These are phyloP conservation scores for Ophiostoma ulmi DNA, from an alignment of 2,329 filamentous ascomycete genomes.

Conservation along the genomic window DNA sequence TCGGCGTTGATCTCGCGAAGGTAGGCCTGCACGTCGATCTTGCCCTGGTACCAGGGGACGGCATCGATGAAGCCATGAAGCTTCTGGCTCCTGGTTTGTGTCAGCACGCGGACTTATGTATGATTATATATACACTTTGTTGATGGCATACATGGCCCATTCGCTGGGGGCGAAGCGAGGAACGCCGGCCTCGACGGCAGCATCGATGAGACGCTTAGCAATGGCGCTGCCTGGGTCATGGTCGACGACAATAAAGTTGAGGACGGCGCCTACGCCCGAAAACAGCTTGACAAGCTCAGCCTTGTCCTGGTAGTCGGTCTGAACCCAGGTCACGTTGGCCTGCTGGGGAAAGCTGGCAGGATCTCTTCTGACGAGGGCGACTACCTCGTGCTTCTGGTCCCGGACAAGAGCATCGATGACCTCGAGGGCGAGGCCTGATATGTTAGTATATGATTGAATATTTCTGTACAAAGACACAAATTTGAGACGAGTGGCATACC, in stretches of 20 bases:
- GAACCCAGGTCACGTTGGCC: slow-evolving; percentile 15
- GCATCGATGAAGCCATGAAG: slow-evolving; percentile 29
- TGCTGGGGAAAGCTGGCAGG: slow-evolving; percentile 17
- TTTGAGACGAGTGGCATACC: background rate
- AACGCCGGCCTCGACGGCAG: slow-evolving; percentile 54
- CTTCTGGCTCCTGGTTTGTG: slow-evolving; percentile 11
- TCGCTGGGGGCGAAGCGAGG: slow-evolving; percentile 59
- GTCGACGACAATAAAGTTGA: slow-evolving; percentile 23
- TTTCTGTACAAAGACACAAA: background rate
- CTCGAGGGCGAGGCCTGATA: slow-evolving; percentile 20
- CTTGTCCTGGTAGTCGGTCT: slow-evolving; percentile 22
- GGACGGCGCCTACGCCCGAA: slow-evolving; percentile 18
- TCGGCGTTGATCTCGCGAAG: slow-evolving; percentile 47
- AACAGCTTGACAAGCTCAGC: slow-evolving; percentile 21
- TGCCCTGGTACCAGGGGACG: slow-evolving; percentile 48
- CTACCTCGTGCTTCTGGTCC: slow-evolving; percentile 19
- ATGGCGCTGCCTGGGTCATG: slow-evolving; percentile 18
- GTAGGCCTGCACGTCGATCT: slow-evolving; percentile 47
- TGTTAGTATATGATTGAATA: background rate
- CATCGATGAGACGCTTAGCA: slow-evolving; percentile 48
- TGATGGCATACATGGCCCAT: slow-evolving; percentile 41
- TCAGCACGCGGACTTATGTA: background rate
- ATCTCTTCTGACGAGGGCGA: slow-evolving; percentile 19
- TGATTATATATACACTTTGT: background rate
- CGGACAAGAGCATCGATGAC: slow-evolving; percentile 20